Evolutionary conservation across 163 green algal genomes (phyloP), one percentile per base, ranked within the genome.

Genomic region (Prototheca stagnorum): DNA sequence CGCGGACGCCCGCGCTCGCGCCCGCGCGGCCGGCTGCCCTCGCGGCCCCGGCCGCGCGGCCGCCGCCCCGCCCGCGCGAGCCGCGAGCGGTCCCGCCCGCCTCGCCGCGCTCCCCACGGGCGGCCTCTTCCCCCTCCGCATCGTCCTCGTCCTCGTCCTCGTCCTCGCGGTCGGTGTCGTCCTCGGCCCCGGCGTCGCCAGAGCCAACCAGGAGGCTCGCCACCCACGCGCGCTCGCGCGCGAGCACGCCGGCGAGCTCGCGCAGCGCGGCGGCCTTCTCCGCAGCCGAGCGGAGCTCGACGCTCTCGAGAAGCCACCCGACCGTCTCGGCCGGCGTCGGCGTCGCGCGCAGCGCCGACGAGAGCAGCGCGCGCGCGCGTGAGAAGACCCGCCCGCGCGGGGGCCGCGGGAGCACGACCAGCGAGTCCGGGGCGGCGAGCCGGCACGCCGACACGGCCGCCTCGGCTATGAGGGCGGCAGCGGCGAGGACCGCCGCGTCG

Each of bases 241-340:
- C 41, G 44, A 88, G 59, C 42, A 79, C 56, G 26, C 16, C 47
- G 5, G 49, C 57, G 24, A 88, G 63, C 62, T 85, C 67, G 44
- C 57, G 45, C 37, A 67, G 35, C 1, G 53, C 42, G 4, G 50
- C 33, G 33, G 11, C 33, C 11, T n/a, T 39, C 33, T 11, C 33
- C 11, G 33, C 14, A 14, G 33, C 11, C 33, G 42, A 39, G 21
- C 42, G 6, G 37, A 59, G 53, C 53, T 68, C 53, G 36, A 62
- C 35, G 28, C 64, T 59, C 17, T 65, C 15, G 25, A 40, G 35
- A n/a, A n/a, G n/a, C n/a, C n/a, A n/a, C n/a, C n/a, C n/a, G n/a
- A n/a, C n/a, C n/a, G n/a, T n/a, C n/a, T n/a, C n/a, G n/a, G n/a
- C n/a, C n/a, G n/a, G n/a, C n/a, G n/a, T n/a, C n/a, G n/a, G n/a